phyloP scores from a whole-genome alignment of 2,329 filamentous ascomycete species.

The Epichloe brachyelytri region DNA sequence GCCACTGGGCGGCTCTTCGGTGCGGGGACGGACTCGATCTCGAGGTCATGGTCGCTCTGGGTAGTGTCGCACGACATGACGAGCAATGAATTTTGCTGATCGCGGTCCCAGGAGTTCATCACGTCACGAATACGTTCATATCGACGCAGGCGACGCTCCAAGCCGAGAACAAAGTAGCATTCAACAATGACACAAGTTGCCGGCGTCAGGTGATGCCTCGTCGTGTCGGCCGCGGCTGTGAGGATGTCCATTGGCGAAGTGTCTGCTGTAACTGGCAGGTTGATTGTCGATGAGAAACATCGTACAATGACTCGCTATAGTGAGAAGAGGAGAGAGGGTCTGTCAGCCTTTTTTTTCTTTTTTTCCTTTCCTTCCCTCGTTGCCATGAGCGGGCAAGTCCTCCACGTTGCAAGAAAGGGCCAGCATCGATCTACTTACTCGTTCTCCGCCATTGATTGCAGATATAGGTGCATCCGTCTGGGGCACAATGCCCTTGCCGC shows the following conservation, averaged over 20 bases:
- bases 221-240: constrained; percentile 47
- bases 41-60: constrained; percentile 47
- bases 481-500: constrained; percentile 32
- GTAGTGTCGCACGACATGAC: constrained; percentile 47
- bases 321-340: background rate
- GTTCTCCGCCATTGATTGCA: constrained; percentile 66
- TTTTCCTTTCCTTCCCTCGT: too few species aligned
- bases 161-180: constrained; percentile 58
- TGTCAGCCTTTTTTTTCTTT: background rate
- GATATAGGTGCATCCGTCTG: constrained; percentile 65
- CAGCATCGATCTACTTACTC: constrained; percentile 38
- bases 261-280: constrained; percentile 58
- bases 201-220: constrained; percentile 52
- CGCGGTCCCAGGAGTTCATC: constrained; percentile 84
- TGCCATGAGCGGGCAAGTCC: background rate
- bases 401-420: too few species aligned
- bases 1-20: constrained; percentile 47
- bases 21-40: constrained; percentile 46
- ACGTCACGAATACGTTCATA: constrained; percentile 82
- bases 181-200: constrained; percentile 62
- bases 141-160: constrained; percentile 69
- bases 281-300: constrained; percentile 55
- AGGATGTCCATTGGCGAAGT: constrained; percentile 68
- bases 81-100: constrained; percentile 62
- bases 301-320: constrained; percentile 55